Evolutionary conservation across 768 basidiomycete genomes (phyloP).

Genomic region (Lentinula aciculospora): DNA sequence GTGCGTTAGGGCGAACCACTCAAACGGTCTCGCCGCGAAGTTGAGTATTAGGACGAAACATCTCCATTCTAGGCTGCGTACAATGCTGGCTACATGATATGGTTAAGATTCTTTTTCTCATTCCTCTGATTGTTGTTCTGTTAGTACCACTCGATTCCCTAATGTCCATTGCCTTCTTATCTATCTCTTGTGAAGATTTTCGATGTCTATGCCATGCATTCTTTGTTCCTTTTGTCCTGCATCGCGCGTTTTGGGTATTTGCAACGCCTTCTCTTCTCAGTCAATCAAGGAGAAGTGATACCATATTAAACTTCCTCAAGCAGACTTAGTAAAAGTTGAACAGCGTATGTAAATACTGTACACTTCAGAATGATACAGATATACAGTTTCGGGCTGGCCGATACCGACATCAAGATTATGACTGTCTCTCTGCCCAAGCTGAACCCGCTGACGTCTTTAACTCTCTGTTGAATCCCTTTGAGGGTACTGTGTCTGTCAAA

Average conservation of each 20-base stretch:
- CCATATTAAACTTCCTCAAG: no score
- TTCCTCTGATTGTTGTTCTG: not conserved
- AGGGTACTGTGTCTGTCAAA: constrained; percentile 8
- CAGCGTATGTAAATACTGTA: no score
- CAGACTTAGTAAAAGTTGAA: no score
- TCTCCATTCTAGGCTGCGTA: no score
- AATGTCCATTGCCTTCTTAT: not conserved
- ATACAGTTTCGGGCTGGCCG: no score
- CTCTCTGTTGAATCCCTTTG: constrained; percentile 20
- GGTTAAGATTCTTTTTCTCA: not conserved
- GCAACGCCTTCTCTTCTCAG: not conserved
- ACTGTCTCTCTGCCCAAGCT: not conserved
- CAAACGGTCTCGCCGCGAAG: no score
- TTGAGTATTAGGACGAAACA: no score
- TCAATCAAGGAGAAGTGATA: no score
- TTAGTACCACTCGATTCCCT: no score
- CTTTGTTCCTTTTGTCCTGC: not conserved
- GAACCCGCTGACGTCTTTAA: not conserved
- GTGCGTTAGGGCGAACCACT: no score
- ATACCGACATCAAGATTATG: not conserved
- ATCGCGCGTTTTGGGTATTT: not conserved
- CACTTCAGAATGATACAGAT: no score
- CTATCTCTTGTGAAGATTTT: not conserved
- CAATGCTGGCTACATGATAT: not conserved
- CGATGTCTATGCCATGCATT: not conserved